Evolutionary conservation across 164 flowering plant species (phyloP).

Genomic region (Protea cynaroides): DNA sequence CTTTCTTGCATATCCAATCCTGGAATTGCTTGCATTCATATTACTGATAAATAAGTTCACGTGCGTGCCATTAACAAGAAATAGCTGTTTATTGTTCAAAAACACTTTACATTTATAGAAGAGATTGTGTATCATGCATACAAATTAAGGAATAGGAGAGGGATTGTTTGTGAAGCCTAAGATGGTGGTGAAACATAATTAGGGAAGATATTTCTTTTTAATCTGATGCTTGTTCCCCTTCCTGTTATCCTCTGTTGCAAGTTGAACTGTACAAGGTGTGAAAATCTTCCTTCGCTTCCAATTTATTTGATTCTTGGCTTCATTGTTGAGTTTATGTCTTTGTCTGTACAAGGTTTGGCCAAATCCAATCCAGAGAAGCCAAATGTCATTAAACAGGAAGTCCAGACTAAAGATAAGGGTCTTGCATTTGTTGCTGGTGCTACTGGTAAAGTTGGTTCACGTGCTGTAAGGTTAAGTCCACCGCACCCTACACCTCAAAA

Average conservation of each 20-base stretch:
- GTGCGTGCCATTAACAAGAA: too few relatives aligned
- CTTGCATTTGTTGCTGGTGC: constrained; percentile 96
- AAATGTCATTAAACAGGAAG: constrained; percentile 25
- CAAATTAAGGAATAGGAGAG: not conserved
- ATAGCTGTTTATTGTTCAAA: not conserved
- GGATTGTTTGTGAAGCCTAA: not conserved
- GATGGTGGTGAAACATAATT: not conserved
- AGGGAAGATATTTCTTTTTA: not conserved
- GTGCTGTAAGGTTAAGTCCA: constrained; percentile 69
- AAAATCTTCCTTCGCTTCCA: not conserved
- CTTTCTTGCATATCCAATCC: too few relatives aligned
- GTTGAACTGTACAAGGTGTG: not conserved
- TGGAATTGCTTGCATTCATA: too few relatives aligned
- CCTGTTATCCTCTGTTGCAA: not conserved
- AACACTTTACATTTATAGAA: too few relatives aligned
- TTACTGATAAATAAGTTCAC: too few relatives aligned
- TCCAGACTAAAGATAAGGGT: constrained; percentile 44
- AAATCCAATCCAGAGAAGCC: constrained; percentile 23
- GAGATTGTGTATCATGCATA: not conserved
- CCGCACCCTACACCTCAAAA: constrained; percentile 2
- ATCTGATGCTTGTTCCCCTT: not conserved
- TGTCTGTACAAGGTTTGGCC: constrained; percentile 22
- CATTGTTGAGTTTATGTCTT: constrained; percentile 3
- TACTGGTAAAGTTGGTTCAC: constrained; percentile 91
- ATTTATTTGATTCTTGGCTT: too few relatives aligned